These are phyloP conservation scores for Thelonectria rubi DNA, from an alignment of 2,329 filamentous ascomycete genomes.

Conservation along the genomic window DNA sequence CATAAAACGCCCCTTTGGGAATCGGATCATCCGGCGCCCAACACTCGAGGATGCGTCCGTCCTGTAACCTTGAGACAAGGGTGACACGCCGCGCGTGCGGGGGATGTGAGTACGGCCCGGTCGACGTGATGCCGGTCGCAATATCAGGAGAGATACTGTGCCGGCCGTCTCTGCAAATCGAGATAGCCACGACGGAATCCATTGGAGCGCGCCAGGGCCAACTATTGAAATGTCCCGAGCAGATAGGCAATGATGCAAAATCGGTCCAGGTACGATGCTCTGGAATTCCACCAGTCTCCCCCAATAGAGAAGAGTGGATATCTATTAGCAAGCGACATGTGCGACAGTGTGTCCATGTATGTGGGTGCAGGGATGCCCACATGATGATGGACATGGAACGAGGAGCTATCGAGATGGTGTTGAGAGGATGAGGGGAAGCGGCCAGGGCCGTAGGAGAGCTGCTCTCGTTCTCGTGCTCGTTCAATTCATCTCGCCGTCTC, in stretches of 20 bases:
- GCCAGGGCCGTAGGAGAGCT: not conserved
- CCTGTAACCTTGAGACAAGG: not conserved
- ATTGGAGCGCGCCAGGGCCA: not conserved
- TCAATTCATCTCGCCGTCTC: not conserved
- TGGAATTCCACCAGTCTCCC: not conserved
- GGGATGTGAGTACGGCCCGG: not conserved
- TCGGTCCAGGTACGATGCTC: not conserved
- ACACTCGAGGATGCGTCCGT: conserved; percentile 1
- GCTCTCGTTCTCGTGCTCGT: not conserved
- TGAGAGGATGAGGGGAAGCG: conserved; percentile 5
- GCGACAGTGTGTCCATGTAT: not conserved
- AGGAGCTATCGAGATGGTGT: conserved; percentile 3
- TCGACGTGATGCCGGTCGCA: not conserved
- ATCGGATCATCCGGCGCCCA: conserved; percentile 15
- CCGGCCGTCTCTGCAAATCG: not conserved
- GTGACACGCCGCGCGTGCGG: not conserved
- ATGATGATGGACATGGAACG: conserved; percentile 15
- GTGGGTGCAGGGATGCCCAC: conserved; percentile 1
- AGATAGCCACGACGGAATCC: not conserved
- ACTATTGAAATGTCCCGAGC: not conserved
- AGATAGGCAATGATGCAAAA: conserved; percentile 1
- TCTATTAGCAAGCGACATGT: conserved; percentile 16
- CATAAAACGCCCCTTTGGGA: not conserved
- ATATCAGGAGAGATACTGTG: not conserved
- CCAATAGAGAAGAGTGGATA: conserved; percentile 12